Evolutionary conservation across 331 rosid genomes (phyloP).

Genomic region (Phaseolus coccineus): DNA sequence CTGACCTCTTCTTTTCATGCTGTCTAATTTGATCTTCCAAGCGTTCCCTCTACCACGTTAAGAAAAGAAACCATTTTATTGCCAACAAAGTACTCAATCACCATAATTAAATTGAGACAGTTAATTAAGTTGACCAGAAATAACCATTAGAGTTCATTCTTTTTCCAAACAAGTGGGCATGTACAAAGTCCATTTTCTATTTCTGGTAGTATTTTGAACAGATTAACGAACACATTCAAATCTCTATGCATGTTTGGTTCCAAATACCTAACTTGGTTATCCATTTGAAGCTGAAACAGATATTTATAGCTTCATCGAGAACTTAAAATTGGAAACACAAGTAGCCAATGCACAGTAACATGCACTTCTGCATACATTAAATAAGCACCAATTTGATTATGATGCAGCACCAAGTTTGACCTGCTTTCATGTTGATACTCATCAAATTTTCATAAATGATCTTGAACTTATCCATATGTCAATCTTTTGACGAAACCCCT

Average conservation of each 20-base stretch:
- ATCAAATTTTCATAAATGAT: conserved; percentile 1
- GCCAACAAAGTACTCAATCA: too few relatives aligned
- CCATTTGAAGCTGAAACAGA: background rate
- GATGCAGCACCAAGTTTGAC: conserved; percentile 28
- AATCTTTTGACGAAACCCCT: background rate
- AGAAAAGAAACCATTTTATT: conserved; percentile 14
- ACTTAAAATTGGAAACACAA: background rate
- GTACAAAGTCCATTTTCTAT: background rate
- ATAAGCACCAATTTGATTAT: background rate
- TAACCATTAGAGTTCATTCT: conserved; percentile 23
- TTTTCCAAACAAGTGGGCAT: background rate
- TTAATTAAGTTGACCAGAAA: background rate
- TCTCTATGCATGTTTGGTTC: background rate
- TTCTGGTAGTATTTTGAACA: conserved; percentile 3
- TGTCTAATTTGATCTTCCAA: conserved; percentile 90
- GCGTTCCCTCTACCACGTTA: conserved; percentile 73
- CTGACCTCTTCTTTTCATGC: conserved; percentile 80
- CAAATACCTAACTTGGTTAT: background rate
- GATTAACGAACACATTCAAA: conserved; percentile 3
- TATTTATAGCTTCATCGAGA: background rate
- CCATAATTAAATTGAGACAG: conserved; percentile 11
- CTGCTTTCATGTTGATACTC: conserved; percentile 12
- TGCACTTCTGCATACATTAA: too few relatives aligned
- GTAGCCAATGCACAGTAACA: too few relatives aligned
- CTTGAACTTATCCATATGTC: background rate